A percentile compares a stretch with the other conserved stretches of the same genome.
Evolutionary conservation across 257 asterid species (phyloP).

Genomic region (Anisodus acutangulus): DNA sequence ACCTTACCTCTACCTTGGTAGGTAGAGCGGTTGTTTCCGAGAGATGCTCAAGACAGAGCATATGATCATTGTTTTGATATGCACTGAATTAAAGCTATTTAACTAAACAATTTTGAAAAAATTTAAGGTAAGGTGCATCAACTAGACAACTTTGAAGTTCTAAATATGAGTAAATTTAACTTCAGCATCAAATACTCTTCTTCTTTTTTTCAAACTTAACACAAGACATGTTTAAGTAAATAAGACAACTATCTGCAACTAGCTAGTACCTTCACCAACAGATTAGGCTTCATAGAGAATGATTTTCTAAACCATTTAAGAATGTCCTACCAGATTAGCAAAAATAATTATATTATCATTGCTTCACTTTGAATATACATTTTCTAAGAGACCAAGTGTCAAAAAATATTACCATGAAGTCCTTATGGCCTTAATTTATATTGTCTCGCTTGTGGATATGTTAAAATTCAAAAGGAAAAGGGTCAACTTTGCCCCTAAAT

Average conservation of each 20-base stretch:
- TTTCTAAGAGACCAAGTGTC: neutral
- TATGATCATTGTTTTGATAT: constrained; percentile 21
- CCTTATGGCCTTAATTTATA: too few species aligned
- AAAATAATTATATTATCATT: neutral
- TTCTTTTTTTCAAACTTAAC: neutral
- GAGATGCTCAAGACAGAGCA: too few species aligned
- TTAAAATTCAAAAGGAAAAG: too few species aligned
- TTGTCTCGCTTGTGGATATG: too few species aligned
- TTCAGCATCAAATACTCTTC: neutral
- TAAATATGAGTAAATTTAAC: too few species aligned
- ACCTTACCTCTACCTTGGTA: too few species aligned
- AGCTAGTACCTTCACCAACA: constrained; percentile 6
- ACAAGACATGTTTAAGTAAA: neutral
- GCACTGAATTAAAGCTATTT: neutral
- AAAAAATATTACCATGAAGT: neutral
- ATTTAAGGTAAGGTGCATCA: neutral
- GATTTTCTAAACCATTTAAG: neutral
- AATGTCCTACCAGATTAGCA: neutral
- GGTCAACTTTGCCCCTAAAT: too few species aligned
- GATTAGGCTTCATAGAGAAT: neutral
- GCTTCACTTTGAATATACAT: neutral
- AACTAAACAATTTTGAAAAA: neutral
- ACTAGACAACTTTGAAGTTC: neutral
- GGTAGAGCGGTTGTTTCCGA: too few species aligned
- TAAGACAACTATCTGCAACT: constrained; percentile 11